A percentile compares a stretch with the other conserved stretches of the same genome.
Evolutionary conservation across 2,329 filamentous ascomycete genomes (phyloP).

Genomic region (Elsinoe perseae): DNA sequence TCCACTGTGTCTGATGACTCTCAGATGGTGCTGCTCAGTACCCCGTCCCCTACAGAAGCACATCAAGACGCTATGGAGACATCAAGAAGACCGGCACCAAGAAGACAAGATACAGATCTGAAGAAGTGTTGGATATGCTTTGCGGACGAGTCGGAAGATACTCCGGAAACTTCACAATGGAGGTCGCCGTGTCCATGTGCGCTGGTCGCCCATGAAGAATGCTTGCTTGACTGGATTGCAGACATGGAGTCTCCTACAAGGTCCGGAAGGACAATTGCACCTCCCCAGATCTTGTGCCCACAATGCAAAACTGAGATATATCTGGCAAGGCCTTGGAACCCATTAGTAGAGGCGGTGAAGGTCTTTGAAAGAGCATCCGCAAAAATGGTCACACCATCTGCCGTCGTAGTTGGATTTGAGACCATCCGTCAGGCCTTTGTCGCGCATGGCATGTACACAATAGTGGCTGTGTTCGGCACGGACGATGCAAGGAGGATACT

Average conservation of each 20-base stretch:
- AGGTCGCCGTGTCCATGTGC: conserved; percentile 85
- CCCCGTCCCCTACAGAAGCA: conserved; percentile 23
- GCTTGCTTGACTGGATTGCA: conserved; percentile 87
- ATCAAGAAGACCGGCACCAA: conserved; percentile 14
- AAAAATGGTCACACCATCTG: conserved; percentile 55
- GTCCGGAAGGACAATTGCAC: conserved; percentile 36
- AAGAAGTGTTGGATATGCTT: conserved; percentile 65
- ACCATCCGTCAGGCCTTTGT: conserved; percentile 39
- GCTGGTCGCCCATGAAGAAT: conserved; percentile 81
- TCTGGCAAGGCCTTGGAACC: conserved; percentile 66
- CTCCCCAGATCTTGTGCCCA: conserved; percentile 67
- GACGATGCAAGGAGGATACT: conserved; percentile 53
- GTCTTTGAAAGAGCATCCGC: conserved; percentile 50
- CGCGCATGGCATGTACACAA: conserved; percentile 53
- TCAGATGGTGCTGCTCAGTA: conserved; percentile 39
- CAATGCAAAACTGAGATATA: conserved; percentile 80
- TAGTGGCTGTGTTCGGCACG: conserved; percentile 58
- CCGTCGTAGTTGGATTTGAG: conserved; percentile 36
- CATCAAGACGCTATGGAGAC: background rate
- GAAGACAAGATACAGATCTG: conserved; percentile 29
- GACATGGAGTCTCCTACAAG: conserved; percentile 63
- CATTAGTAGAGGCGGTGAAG: conserved; percentile 60
- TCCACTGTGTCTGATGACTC: conserved; percentile 39
- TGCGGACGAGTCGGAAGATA: conserved; percentile 56
- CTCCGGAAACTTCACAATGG: conserved; percentile 60